Conservation (phyloP, 2,329 filamentous ascomycete species). For the Calonectria hongkongensis region DNA sequence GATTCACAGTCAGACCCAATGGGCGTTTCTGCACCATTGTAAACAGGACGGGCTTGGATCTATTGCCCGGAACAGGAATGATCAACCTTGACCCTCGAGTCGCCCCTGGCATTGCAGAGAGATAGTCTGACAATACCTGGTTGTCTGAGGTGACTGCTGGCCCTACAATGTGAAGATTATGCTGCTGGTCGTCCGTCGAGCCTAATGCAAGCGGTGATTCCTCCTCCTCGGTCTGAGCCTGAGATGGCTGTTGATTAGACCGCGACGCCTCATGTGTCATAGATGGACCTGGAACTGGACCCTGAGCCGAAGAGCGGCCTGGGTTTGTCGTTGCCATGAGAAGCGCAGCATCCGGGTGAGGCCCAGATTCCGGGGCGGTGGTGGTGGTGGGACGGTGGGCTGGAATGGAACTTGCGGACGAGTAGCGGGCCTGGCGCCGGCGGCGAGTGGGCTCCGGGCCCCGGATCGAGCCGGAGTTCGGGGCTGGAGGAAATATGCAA, state of each 20-base stretch:
- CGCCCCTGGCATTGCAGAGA: conserved; percentile 61
- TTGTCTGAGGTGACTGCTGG: conserved; percentile 76
- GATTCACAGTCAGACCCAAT: conserved; percentile 62
- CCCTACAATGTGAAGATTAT: conserved; percentile 74
- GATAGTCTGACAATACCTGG: conserved; percentile 76
- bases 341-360: conserved; percentile 4
- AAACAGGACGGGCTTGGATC: conserved; percentile 65
- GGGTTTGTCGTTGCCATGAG: conserved; percentile 8
- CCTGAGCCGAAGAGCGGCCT: neutral
- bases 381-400: conserved; percentile 14
- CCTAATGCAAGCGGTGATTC: conserved; percentile 56
- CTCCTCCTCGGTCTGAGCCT: conserved; percentile 38
- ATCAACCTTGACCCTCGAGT: conserved; percentile 56
- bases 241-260: conserved; percentile 16
- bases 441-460: conserved; percentile 45
- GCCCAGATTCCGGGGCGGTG: neutral
- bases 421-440: conserved; percentile 39
- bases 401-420: conserved; percentile 27
- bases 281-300: conserved; percentile 3
- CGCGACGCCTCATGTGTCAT: neutral
- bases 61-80: conserved; percentile 56
- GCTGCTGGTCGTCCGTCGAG: conserved; percentile 61
- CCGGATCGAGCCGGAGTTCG: conserved; percentile 43
- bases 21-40: conserved; percentile 68
- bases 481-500: conserved; percentile 71